phyloP scores from a whole-genome alignment of 2,329 filamentous ascomycete genomes.

The Aureobasidium sp. region DNA sequence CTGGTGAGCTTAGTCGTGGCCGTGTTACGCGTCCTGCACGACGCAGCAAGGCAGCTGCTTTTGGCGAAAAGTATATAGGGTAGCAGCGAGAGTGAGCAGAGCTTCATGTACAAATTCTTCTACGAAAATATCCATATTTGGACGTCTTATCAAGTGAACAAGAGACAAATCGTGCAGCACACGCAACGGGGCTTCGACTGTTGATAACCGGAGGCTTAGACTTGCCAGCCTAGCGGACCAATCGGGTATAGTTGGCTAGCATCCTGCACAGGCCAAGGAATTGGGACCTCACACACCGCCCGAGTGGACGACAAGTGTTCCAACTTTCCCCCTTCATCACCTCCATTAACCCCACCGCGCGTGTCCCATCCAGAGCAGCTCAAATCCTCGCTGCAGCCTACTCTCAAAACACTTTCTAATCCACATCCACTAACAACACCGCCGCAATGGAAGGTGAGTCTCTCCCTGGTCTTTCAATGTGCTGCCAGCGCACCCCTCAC shows the following conservation, averaged over 20 bases:
- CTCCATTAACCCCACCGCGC: constrained; percentile 8
- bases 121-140: too few relatives aligned
- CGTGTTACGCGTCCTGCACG: constrained; percentile 2
- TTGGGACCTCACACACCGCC: constrained; percentile 9
- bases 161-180: not conserved
- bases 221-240: not conserved
- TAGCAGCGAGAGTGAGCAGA: not conserved
- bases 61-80: not conserved
- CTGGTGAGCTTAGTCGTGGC: not conserved
- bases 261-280: constrained; percentile 10
- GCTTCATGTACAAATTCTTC: not conserved
- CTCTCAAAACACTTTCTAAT: not conserved
- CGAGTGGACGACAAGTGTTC: constrained; percentile 12
- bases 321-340: constrained; percentile 13
- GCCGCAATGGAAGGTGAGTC: constrained; percentile 25
- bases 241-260: not conserved
- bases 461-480: not conserved
- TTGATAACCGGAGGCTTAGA: constrained; percentile 9
- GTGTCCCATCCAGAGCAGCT: constrained; percentile 11
- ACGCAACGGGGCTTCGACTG: constrained; percentile 8
- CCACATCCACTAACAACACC: constrained; percentile 14
- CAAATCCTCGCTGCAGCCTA: constrained; percentile 11
- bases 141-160: not conserved
- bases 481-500: constrained; percentile 11
- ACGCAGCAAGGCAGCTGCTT: constrained; percentile 7